phyloP scores from a whole-genome alignment of 1,284 basidiomycete species.

The Gymnopus androsaceus region DNA sequence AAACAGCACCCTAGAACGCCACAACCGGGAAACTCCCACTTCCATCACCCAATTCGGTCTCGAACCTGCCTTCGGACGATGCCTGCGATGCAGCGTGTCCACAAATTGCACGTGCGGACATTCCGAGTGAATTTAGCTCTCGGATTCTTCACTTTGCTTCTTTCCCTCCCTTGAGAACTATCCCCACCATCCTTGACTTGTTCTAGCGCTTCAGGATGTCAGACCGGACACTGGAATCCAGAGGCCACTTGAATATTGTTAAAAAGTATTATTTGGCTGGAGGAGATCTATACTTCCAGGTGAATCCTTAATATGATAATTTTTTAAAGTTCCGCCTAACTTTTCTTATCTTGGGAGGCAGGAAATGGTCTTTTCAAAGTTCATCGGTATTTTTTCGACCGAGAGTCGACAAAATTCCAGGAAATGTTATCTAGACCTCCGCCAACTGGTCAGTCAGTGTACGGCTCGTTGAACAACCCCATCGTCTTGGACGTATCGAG shows the following conservation, averaged over 20 bases:
- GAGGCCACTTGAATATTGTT: neutral
- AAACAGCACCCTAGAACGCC: neutral
- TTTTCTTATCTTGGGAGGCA: constrained; percentile 36
- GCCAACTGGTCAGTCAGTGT: constrained; percentile 34
- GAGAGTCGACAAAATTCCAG: constrained; percentile 57
- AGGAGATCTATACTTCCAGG: constrained; percentile 11
- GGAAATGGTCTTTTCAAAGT: constrained; percentile 48
- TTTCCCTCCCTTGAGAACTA: constrained; percentile 1
- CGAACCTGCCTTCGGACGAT: neutral
- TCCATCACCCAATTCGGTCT: neutral
- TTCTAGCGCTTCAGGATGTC: neutral
- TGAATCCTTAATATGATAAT: constrained; percentile 33
- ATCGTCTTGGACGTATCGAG: constrained; percentile 43
- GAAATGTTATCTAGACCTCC: constrained; percentile 38
- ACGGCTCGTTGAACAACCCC: constrained; percentile 42
- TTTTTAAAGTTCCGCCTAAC: constrained; percentile 20
- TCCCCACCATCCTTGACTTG: neutral
- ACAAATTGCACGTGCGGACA: neutral
- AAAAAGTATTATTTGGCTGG: constrained; percentile 11
- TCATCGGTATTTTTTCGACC: constrained; percentile 59
- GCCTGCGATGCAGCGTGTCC: neutral
- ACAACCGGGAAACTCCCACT: neutral
- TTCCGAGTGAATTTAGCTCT: neutral
- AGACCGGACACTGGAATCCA: neutral
- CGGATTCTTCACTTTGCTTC: neutral